phyloP scores from a whole-genome alignment of 2,329 filamentous ascomycete genomes.

The Phialophora expanda region DNA sequence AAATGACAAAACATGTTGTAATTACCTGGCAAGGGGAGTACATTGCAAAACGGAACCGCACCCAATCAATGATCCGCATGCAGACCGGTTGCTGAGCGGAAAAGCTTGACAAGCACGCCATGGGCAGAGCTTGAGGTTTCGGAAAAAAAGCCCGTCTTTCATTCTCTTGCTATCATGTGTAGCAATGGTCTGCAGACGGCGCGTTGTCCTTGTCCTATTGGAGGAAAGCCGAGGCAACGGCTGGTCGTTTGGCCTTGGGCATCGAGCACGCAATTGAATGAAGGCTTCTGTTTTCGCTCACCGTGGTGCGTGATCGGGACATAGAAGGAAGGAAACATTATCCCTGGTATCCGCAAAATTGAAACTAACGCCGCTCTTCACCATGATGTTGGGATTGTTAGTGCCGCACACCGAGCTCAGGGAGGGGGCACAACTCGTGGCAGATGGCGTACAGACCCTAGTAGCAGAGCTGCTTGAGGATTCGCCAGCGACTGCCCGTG shows the following conservation, averaged over 20 bases:
- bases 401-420: background rate
- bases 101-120: constrained; percentile 9
- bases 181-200: background rate
- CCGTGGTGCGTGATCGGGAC: background rate
- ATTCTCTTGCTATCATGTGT: background rate
- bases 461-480: background rate
- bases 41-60: background rate
- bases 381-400: background rate
- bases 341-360: background rate
- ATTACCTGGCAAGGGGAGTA: background rate
- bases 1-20: constrained; percentile 18
- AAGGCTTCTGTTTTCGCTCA: background rate
- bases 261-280: background rate
- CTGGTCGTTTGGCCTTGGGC: background rate
- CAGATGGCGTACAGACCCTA: background rate
- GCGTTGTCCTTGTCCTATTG: background rate
- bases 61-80: constrained; percentile 5
- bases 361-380: background rate
- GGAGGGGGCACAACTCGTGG: background rate
- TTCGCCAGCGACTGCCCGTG: background rate
- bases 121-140: background rate
- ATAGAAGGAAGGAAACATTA: background rate
- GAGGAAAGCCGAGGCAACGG: background rate
- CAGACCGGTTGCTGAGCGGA: background rate
- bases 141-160: background rate